These are phyloP conservation scores for Dimocarpus longan DNA, from an alignment of 345 rosid genomes.

Conservation along the genomic window DNA sequence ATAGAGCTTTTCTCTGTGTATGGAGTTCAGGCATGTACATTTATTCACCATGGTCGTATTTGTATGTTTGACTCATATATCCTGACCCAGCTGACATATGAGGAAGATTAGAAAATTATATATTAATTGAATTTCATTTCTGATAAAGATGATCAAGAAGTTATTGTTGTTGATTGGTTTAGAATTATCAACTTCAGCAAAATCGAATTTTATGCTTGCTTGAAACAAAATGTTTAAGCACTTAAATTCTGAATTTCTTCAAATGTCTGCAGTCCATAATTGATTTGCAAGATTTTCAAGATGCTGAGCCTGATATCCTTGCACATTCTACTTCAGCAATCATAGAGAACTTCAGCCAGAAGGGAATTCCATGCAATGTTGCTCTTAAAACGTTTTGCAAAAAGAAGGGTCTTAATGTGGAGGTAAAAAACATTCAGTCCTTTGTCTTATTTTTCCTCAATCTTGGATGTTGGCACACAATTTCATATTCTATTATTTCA, in stretches of 20 bases:
- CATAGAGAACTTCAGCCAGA: slow-evolving; percentile 62
- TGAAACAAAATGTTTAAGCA: not conserved
- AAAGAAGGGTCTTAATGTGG: slow-evolving; percentile 80
- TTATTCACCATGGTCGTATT: slow-evolving; percentile 13
- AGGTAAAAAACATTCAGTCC: slow-evolving; percentile 44
- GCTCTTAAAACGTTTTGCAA: slow-evolving; percentile 90
- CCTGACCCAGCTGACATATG: not conserved
- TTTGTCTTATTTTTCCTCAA: not conserved
- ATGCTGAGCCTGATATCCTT: slow-evolving; percentile 85
- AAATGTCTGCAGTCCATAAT: slow-evolving; percentile 55
- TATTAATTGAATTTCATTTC: not conserved
- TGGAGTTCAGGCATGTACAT: slow-evolving; percentile 70
- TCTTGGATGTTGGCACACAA: not conserved
- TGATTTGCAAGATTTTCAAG: slow-evolving; percentile 81
- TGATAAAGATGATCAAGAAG: slow-evolving; percentile 1
- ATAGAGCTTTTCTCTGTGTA: slow-evolving; percentile 84
- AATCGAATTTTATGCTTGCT: not conserved
- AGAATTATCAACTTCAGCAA: slow-evolving; percentile 2
- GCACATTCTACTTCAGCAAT: slow-evolving; percentile 69
- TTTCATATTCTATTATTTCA: not conserved
- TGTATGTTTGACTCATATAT: slow-evolving; percentile 3
- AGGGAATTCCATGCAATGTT: slow-evolving; percentile 56
- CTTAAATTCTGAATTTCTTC: slow-evolving; percentile 28
- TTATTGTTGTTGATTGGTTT: not conserved
- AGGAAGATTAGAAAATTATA: not conserved